Evolutionary conservation across 208 protist genomes (phyloP).

Genomic region (Trypanosoma brucei): DNA sequence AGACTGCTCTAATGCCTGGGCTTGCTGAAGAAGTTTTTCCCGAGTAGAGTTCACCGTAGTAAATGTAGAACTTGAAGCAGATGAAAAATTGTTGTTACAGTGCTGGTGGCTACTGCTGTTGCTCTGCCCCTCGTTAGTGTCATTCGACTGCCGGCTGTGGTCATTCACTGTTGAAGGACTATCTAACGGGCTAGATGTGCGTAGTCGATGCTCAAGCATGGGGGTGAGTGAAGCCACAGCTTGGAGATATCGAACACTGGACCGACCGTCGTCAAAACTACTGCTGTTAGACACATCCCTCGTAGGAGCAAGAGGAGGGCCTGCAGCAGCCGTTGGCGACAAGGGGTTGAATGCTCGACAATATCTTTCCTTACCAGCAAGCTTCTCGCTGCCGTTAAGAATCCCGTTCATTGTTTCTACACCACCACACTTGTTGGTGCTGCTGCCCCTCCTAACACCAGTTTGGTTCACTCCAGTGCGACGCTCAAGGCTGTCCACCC

Average conservation of each 20-base stretch:
- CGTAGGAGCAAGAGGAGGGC: not conserved
- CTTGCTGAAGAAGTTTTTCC: constrained; percentile 40
- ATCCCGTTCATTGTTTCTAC: no score
- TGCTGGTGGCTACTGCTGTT: not conserved
- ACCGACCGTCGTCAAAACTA: constrained; percentile 6
- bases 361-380: no score
- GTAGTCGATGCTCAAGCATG: constrained; percentile 9
- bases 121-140: not conserved
- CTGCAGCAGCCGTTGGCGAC: not conserved
- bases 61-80: not conserved
- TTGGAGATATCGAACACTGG: constrained; percentile 7
- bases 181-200: not conserved
- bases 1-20: constrained; percentile 37
- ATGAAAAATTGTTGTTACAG: not conserved
- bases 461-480: no score
- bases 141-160: not conserved
- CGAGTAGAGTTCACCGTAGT: constrained; percentile 16
- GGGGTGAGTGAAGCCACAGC: constrained; percentile 19
- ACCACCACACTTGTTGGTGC: no score
- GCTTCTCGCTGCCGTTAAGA: no score
- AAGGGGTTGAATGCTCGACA: no score
- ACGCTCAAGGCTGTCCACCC: no score
- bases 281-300: constrained; percentile 5
- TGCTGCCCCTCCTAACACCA: no score
- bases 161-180: not conserved